phyloP scores from a whole-genome alignment of 2,329 filamentous ascomycete species.

The Ceratocystis alfenasii region DNA sequence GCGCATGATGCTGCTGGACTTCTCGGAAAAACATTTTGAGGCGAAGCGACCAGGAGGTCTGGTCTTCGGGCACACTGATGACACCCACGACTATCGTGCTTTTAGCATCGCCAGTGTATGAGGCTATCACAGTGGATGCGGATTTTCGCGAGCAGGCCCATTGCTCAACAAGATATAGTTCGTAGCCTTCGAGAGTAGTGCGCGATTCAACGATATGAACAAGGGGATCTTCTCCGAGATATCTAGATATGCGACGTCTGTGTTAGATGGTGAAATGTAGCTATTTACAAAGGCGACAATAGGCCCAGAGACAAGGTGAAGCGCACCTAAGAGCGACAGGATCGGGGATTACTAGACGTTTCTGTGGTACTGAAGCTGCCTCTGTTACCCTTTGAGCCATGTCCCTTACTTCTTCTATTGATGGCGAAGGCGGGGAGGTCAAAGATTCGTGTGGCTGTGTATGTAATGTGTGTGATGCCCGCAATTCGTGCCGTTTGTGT shows the following conservation, averaged over 20 bases:
- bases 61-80: conserved; percentile 68
- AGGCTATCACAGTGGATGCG: conserved; percentile 82
- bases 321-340: conserved; percentile 45
- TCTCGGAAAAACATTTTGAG: conserved; percentile 77
- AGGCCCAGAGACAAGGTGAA: not conserved
- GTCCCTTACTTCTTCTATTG: conserved; percentile 42
- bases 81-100: conserved; percentile 71
- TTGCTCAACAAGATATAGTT: conserved; percentile 90
- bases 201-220: conserved; percentile 64
- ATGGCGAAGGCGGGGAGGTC: conserved; percentile 13
- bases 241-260: conserved; percentile 34
- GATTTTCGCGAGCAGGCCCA: conserved; percentile 90
- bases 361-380: conserved; percentile 17
- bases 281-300: not conserved
- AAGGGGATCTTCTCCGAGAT: conserved; percentile 72
- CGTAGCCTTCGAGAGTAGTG: conserved; percentile 64
- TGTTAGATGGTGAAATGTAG: not conserved
- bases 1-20: conserved; percentile 72
- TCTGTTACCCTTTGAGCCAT: conserved; percentile 21
- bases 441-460: conserved; percentile 15
- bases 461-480: conserved; percentile 8
- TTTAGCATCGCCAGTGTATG: conserved; percentile 76
- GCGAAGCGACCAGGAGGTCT: conserved; percentile 65
- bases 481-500: not conserved
- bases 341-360: conserved; percentile 40